Conservation (phyloP, 179 eudicot species). For the Pouteria campechiana region DNA sequence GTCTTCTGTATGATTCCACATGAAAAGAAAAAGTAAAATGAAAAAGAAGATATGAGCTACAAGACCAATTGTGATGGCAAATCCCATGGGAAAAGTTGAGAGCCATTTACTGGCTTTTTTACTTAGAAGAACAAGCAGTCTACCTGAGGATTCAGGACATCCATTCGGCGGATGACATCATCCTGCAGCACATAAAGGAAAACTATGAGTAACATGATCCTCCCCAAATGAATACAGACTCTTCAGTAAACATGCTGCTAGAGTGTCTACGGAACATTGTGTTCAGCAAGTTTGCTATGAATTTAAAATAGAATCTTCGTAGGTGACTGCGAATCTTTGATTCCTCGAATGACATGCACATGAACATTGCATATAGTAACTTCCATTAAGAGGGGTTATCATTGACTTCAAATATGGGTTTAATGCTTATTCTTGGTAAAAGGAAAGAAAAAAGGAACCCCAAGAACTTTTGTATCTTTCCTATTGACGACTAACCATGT, state of each 20-base stretch:
- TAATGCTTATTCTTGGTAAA: too few species aligned
- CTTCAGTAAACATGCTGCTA: background rate
- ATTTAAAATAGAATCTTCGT: background rate
- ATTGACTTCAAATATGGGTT: too few species aligned
- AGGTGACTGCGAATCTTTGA: background rate
- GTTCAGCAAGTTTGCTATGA: background rate
- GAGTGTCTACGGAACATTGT: background rate
- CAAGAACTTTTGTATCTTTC: too few species aligned
- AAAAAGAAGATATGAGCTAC: background rate
- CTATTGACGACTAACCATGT: too few species aligned
- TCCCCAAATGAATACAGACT: background rate
- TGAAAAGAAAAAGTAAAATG: background rate
- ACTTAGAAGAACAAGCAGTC: background rate
- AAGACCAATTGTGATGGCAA: background rate
- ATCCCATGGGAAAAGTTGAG: background rate
- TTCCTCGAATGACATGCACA: background rate
- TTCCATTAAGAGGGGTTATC: too few species aligned
- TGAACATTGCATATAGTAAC: too few species aligned
- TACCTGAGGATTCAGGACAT: constrained; percentile 88
- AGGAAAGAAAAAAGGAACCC: too few species aligned
- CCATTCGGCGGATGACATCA: constrained; percentile 47
- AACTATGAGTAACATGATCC: background rate
- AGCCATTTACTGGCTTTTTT: too few species aligned
- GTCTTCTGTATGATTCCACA: too few species aligned
- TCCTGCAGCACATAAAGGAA: constrained; percentile 33